Conservation (phyloP, 805 yeast species). For the Lachancea sp. region DNA sequence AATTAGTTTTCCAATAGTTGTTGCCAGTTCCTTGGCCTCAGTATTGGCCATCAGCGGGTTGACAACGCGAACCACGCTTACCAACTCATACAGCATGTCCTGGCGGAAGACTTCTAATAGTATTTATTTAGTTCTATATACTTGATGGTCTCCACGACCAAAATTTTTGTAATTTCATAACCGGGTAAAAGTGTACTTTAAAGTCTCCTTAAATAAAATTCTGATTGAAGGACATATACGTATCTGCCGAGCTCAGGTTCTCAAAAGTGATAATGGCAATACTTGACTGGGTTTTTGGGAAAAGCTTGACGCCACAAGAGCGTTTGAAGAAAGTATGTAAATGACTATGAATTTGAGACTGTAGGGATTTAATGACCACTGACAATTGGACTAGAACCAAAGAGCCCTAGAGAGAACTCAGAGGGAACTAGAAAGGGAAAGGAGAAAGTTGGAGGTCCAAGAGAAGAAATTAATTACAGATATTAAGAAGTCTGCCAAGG, state of each 20-base stretch:
- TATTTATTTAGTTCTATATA: not conserved
- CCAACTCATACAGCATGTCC: slow-evolving; percentile 78
- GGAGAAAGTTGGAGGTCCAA: slow-evolving; percentile 77
- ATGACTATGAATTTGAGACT: not conserved
- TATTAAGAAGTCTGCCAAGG: slow-evolving; percentile 86
- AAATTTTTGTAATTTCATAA: not conserved
- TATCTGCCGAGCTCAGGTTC: too few species aligned
- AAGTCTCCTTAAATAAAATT: not conserved
- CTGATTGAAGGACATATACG: not conserved
- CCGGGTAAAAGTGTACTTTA: slow-evolving; percentile 8
- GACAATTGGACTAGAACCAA: slow-evolving; percentile 55
- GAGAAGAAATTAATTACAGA: slow-evolving; percentile 83
- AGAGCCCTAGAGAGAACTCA: slow-evolving; percentile 91
- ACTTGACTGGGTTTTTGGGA: slow-evolving; percentile 95
- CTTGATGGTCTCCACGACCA: too few species aligned
- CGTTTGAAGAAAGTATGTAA: slow-evolving; percentile 62
- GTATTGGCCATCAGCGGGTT: slow-evolving; percentile 45
- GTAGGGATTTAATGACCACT: not conserved
- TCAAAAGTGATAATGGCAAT: slow-evolving; percentile 43
- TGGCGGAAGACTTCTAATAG: not conserved
- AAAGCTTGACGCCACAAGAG: slow-evolving; percentile 90
- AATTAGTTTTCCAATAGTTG: slow-evolving; percentile 75
- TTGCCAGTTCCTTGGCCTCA: slow-evolving; percentile 58
- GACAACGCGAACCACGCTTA: slow-evolving; percentile 80
- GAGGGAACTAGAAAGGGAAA: slow-evolving; percentile 86